Evolutionary conservation across 2,329 filamentous ascomycete species (phyloP).

Genomic region (Gnomoniopsis sp.): DNA sequence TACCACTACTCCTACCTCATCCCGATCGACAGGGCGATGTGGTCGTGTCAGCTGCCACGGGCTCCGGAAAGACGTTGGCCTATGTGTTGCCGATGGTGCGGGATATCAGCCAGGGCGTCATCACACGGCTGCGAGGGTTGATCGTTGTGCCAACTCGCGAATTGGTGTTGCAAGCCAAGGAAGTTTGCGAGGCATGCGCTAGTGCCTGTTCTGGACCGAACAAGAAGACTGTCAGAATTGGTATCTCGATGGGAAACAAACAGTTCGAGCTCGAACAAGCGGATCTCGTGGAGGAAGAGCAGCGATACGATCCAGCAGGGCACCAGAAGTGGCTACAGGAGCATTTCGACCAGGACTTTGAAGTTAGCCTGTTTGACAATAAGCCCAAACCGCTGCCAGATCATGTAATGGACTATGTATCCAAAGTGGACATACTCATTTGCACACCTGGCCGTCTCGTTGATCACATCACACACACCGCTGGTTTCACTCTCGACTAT

Average conservation of each 20-base stretch:
- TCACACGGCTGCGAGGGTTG: constrained; percentile 70
- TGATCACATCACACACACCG: constrained; percentile 82
- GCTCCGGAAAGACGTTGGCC: constrained; percentile 91
- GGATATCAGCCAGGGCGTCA: constrained; percentile 61
- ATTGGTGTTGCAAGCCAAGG: constrained; percentile 79
- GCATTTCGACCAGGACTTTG: constrained; percentile 39
- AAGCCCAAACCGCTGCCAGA: constrained; percentile 43
- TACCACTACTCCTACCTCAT: constrained; percentile 74
- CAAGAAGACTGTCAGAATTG: constrained; percentile 70
- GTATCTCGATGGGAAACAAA: constrained; percentile 78
- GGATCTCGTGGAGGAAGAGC: constrained; percentile 41
- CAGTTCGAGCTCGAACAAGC: constrained; percentile 64
- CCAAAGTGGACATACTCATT: constrained; percentile 82
- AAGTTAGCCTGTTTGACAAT: constrained; percentile 32
- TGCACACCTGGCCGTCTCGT: constrained; percentile 90
- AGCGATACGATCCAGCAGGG: constrained; percentile 61
- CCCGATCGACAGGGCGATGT: constrained; percentile 69
- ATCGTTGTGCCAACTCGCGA: constrained; percentile 90
- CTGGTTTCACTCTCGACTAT: constrained; percentile 74
- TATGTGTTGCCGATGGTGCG: constrained; percentile 86
- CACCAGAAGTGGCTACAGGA: constrained; percentile 40
- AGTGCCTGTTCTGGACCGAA: constrained; percentile 53
- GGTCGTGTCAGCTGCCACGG: constrained; percentile 87
- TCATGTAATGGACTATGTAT: constrained; percentile 63
- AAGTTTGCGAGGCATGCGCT: constrained; percentile 72